Percentiles rank a stretch among this genome's conserved stretches.
These are phyloP conservation scores for Agaricus subrufescens DNA, from an alignment of 768 basidiomycete genomes.

Conservation along the genomic window DNA sequence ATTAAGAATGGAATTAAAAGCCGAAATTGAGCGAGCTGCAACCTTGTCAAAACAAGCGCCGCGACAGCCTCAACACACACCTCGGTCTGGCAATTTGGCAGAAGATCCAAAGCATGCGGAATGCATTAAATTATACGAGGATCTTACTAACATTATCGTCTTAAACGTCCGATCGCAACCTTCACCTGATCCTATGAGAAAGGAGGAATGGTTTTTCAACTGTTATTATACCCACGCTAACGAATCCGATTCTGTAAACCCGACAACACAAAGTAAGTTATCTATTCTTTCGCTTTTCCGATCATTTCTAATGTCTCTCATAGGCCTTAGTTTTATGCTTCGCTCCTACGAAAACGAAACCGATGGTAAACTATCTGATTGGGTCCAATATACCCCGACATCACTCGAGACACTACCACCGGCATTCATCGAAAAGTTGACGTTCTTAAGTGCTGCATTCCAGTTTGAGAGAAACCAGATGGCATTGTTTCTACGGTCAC, in stretches of 20 bases:
- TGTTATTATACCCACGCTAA: constrained; percentile 64
- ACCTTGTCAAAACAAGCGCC: constrained; percentile 36
- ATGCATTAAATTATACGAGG: constrained; percentile 78
- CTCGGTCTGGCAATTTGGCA: constrained; percentile 26
- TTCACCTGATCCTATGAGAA: constrained; percentile 25
- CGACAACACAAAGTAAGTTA: constrained; percentile 32
- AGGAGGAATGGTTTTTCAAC: constrained; percentile 57
- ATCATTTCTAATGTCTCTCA: background rate
- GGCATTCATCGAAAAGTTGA: constrained; percentile 54
- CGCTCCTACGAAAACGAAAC: constrained; percentile 40
- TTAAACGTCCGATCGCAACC: constrained; percentile 46
- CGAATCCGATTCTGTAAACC: constrained; percentile 21
- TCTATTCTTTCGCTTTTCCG: constrained; percentile 5
- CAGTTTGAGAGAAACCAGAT: constrained; percentile 67
- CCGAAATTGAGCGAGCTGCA: constrained; percentile 56
- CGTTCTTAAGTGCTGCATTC: constrained; percentile 60
- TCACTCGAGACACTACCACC: constrained; percentile 57
- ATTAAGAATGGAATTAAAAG: constrained; percentile 49
- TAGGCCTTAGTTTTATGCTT: constrained; percentile 61
- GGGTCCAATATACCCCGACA: constrained; percentile 59
- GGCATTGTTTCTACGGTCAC: constrained; percentile 59
- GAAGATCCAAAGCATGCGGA: constrained; percentile 56
- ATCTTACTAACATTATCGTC: constrained; percentile 77
- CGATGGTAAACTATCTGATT: constrained; percentile 34
- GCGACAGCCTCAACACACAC: constrained; percentile 36